phyloP scores from a whole-genome alignment of 345 rosid genomes.

The Salix caprea region DNA sequence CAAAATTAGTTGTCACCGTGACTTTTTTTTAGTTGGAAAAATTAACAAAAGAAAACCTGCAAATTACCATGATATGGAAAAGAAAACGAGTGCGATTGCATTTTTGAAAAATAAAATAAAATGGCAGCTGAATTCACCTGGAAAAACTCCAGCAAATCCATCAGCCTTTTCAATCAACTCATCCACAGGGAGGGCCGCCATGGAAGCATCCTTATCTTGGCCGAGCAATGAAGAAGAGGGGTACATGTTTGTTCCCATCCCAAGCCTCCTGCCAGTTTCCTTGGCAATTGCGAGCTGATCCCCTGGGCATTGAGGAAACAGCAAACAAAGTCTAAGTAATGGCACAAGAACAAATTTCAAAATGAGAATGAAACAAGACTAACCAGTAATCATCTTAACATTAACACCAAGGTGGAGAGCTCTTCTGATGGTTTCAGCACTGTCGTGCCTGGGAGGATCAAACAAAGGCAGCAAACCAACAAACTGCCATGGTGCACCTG shows the following conservation, averaged over 20 bases:
- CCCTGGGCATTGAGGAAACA: slow-evolving; percentile 37
- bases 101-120: neutral
- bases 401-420: slow-evolving; percentile 88
- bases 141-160: slow-evolving; percentile 94
- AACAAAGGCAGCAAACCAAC: slow-evolving; percentile 80
- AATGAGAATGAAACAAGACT: slow-evolving; percentile 3
- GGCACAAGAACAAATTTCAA: neutral
- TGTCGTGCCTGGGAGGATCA: slow-evolving; percentile 97
- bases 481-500: slow-evolving; percentile 85
- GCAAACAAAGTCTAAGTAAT: neutral
- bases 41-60: too few species aligned
- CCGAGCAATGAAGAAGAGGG: slow-evolving; percentile 89
- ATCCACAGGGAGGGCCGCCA: slow-evolving; percentile 76
- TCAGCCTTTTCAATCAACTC: slow-evolving; percentile 94
- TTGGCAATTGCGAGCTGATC: slow-evolving; percentile 93
- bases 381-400: slow-evolving; percentile 94
- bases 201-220: slow-evolving; percentile 68
- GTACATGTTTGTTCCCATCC: slow-evolving; percentile 98
- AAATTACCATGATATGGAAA: neutral
- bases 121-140: slow-evolving; percentile 40
- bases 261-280: slow-evolving; percentile 94
- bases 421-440: slow-evolving; percentile 91
- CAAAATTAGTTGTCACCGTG: too few species aligned
- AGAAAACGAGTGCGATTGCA: neutral
- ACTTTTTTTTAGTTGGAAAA: too few species aligned